These are phyloP conservation scores for Aegilops tauschii DNA, from an alignment of 176 grass and related monocot species.

Conservation along the genomic window DNA sequence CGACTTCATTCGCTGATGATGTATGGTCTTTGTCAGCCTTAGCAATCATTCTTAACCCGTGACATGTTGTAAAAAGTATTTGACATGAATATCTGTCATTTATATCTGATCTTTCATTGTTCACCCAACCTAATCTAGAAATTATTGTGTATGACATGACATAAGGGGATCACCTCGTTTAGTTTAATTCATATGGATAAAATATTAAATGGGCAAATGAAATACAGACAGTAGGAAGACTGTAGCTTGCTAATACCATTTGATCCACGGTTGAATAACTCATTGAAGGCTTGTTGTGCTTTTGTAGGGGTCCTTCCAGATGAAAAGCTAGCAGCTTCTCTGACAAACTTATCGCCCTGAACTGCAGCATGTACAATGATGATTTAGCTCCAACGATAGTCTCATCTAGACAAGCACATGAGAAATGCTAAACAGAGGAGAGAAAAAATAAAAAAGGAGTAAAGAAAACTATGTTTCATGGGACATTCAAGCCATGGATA, in stretches of 20 bases:
- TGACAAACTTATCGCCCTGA: conserved; percentile 54
- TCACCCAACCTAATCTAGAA: neutral
- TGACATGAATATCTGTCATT: neutral
- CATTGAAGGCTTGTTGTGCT: conserved; percentile 36
- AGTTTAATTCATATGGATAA: neutral
- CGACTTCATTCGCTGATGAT: neutral
- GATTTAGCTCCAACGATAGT: conserved; percentile 1
- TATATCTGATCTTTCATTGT: neutral
- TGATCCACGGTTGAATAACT: conserved; percentile 31
- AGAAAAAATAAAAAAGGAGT: neutral
- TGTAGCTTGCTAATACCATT: conserved; percentile 21
- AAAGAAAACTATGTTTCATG: neutral
- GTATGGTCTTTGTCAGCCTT: neutral
- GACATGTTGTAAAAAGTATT: neutral
- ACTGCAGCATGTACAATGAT: conserved; percentile 39
- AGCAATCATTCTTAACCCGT: neutral
- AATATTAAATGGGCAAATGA: neutral
- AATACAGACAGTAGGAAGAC: neutral
- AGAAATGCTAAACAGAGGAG: conserved; percentile 2
- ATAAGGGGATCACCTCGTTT: neutral
- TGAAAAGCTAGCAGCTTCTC: conserved; percentile 62
- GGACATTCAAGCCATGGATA: neutral
- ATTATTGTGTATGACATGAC: neutral
- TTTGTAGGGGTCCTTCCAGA: conserved; percentile 40
- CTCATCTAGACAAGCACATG: neutral